Base-by-base conservation (phyloP, 192 early-diverging fungal species). In the Backusella luteola region DNA sequence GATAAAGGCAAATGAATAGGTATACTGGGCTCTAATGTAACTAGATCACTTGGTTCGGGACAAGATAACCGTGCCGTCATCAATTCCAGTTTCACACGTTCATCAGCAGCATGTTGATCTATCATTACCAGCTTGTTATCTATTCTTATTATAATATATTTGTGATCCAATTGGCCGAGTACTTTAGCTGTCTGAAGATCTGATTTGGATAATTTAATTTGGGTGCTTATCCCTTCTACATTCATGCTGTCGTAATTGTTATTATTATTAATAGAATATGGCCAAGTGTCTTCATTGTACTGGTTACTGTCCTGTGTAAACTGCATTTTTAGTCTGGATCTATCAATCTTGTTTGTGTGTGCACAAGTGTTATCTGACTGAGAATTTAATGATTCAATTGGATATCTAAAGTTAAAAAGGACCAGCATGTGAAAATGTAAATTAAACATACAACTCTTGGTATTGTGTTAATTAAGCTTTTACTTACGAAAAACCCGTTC, bases 61-160 rank as follows among this genome's bases (percentile, higher is more conserved):
- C 69, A 21, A 29, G 79, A 83, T 69, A 85, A 53, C 23, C 76
- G 72, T 44, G 73, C 70, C 74, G 89, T 71, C 44, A 93, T 68
- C 32, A 68, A 79, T 78, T 95, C 94, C 21, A 95, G 77, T 11
- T 85, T 78, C 17, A 94, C 85, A 6, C 94, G 86, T 76, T 95
- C 94, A 79, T 95, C 91, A 0, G 91, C 91, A 23, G 94, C 94
- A 84, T 95, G 94, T 78, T 95, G 94, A 73, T 95, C 94, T 23
- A 93, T 81, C 35, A 93, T 73, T 1, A 92, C 80, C 3, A 94
- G 36, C 32, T 69, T 67, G 3, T 59, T 4, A 29, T 73, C 21
- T 11, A 41, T 32, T 56, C 56, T 26, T 0, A 71, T 41, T 0
- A 84, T 76, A 39, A 95, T 91, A 69, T 91, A 95, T 74, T 94